Evolutionary conservation across 164 flowering plant species (phyloP), one percentile per base, ranked within the genome.

Genomic region (Sextonia rubra): DNA sequence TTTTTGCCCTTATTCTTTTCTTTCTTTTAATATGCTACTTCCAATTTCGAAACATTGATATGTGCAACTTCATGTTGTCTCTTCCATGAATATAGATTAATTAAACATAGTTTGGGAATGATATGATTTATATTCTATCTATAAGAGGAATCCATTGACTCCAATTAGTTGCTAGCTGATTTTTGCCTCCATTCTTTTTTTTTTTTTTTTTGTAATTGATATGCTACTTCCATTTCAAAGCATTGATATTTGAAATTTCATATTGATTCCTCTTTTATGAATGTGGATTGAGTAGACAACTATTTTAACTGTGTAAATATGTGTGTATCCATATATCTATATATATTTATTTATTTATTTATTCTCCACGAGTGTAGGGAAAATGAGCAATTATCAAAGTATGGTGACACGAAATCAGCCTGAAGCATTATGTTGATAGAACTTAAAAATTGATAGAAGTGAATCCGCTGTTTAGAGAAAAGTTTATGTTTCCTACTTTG

Each of bases 301-400:
- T n/a, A n/a, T n/a, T n/a, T n/a, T n/a, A n/a, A n/a, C n/a, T n/a
- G n/a, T n/a, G n/a, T n/a, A n/a, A n/a, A n/a, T n/a, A n/a, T n/a
- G n/a, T n/a, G n/a, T n/a, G n/a, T n/a, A n/a, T n/a, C n/a, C n/a
- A n/a, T n/a, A n/a, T n/a, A n/a, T n/a, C n/a, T n/a, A n/a, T n/a
- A n/a, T n/a, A n/a, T n/a, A n/a, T n/a, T n/a, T n/a, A n/a, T n/a
- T n/a, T n/a, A n/a, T n/a, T n/a, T n/a, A n/a, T n/a, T n/a, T n/a
- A n/a, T n/a, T n/a, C n/a, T n/a, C n/a, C n/a, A n/a, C n/a, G n/a
- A n/a, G n/a, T 75, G 63, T 83, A 93, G 98, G 83, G 97, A 93
- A 81, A 93, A 93, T 83, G 97, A 93, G 85, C 97, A 91, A 80
- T 83, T 93, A 17, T 93, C 98, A 63, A 91, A 91, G 82, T 91